Conservation (phyloP, 1,284 basidiomycete genomes). For the Cryptococcus sp. region DNA sequence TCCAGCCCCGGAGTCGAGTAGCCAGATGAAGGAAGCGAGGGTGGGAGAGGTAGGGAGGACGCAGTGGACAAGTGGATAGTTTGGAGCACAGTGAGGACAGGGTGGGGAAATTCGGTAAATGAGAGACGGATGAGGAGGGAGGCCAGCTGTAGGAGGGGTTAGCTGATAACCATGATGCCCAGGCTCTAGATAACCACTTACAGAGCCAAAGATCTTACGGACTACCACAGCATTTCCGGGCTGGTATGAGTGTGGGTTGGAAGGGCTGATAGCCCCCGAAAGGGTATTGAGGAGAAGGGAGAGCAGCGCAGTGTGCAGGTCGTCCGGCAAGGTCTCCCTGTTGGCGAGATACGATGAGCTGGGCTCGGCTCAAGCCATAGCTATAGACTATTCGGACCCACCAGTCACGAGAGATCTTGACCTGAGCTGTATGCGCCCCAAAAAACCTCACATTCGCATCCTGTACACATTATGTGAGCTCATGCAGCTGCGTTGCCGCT, state of each 20-base stretch:
- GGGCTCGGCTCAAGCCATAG: not conserved
- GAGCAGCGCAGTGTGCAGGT: constrained; percentile 42
- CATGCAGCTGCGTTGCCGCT: not conserved
- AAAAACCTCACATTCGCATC: constrained; percentile 85
- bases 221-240: constrained; percentile 58
- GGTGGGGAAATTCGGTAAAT: constrained; percentile 39
- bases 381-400: constrained; percentile 47
- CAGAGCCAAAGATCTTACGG: constrained; percentile 79
- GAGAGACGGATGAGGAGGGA: constrained; percentile 42
- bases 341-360: not conserved
- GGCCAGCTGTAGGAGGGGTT: constrained; percentile 30
- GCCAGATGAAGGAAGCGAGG: constrained; percentile 34
- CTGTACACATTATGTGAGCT: constrained; percentile 12
- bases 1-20: constrained; percentile 51
- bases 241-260: constrained; percentile 34
- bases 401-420: constrained; percentile 88
- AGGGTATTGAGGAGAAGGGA: constrained; percentile 41
- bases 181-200: constrained; percentile 50
- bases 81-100: constrained; percentile 38
- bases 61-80: constrained; percentile 34
- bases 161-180: not conserved
- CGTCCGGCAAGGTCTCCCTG: constrained; percentile 47
- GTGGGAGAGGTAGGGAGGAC: constrained; percentile 31
- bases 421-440: constrained; percentile 82
- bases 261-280: constrained; percentile 35